Base-by-base conservation (phyloP, 1,139 yeast species). In the Kluyveromyces sp. region DNA sequence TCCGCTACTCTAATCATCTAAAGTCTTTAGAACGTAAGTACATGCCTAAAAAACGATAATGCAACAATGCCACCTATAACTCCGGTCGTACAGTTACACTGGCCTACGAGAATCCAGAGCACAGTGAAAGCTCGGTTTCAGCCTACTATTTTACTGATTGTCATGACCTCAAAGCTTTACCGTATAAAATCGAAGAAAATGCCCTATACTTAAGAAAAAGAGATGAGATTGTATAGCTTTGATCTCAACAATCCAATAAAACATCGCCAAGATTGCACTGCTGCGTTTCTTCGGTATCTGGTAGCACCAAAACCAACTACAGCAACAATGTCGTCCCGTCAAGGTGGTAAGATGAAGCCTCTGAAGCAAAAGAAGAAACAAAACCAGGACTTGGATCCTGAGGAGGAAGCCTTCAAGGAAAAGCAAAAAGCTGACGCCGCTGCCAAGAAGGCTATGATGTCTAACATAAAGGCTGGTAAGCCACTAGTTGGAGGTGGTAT, bases 341-440 rank as follows among this genome's bases (percentile, higher is more conserved):
- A 78, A 71, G 84, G 84, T 61, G 85, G 85, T 57, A 79, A 79
- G 52, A 54, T 66, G 45, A 68, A 68, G 54, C 72, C 71, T 47
- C 53, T 68, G 44, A 68, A 67, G 51, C 82, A 84, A 55, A 80
- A 81, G 75, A 75, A 75, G 69, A 77, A 77, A 72, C 86, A 86
- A 75, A 76, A 77, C 57, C 73, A 70, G 49, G 86, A 80, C 46
- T 68, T 74, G 33, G 95, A 87, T 62, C 96, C 89, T 4, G 96
- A 88, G 4, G 96, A 88, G 47, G 96, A 88, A 54, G 48, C 73
- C 29, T 88, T 80, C 77, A 86, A 87, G 73, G 92, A 84, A 60
- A 89, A 87, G 74, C 95, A 86, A 70, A 86, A 82, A 69, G 96
- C 95, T 45, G 96, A 86, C 53, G 95, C 92, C 55, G 86, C 83